These are phyloP conservation scores for Batrachochytrium dendrobatidis DNA, from an alignment of 371 early-diverging fungal genomes.

Conservation along the genomic window DNA sequence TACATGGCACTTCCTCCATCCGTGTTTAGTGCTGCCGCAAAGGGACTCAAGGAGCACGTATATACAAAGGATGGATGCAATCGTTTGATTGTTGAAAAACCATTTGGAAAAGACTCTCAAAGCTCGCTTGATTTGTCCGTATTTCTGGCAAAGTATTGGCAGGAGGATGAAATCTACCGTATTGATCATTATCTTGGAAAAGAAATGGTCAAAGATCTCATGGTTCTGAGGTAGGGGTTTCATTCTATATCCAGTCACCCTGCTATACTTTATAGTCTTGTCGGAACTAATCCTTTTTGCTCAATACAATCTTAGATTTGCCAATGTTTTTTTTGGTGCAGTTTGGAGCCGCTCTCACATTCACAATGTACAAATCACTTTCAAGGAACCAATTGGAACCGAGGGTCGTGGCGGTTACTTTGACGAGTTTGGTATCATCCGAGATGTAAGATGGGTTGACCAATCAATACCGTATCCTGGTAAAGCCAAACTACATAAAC, in stretches of 20 bases:
- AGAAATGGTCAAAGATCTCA: slow-evolving; percentile 97
- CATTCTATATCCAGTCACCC: background rate
- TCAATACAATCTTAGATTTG: slow-evolving; percentile 47
- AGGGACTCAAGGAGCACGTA: slow-evolving; percentile 58
- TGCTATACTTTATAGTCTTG: background rate
- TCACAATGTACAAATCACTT: slow-evolving; percentile 94
- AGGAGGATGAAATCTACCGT: slow-evolving; percentile 91
- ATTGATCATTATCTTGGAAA: slow-evolving; percentile 98
- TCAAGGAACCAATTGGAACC: slow-evolving; percentile 97
- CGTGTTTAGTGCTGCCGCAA: slow-evolving; percentile 81
- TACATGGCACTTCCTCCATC: slow-evolving; percentile 98
- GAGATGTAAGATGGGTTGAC: slow-evolving; percentile 64
- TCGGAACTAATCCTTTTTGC: background rate
- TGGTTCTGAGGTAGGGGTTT: slow-evolving; percentile 73
- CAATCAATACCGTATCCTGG: background rate
- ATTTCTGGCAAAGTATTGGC: slow-evolving; percentile 64
- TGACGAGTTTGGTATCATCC: slow-evolving; percentile 98
- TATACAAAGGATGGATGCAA: slow-evolving; percentile 52
- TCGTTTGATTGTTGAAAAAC: slow-evolving; percentile 95
- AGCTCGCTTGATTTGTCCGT: slow-evolving; percentile 62
- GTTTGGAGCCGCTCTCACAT: slow-evolving; percentile 88
- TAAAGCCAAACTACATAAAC: background rate
- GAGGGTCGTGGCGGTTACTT: slow-evolving; percentile 99
- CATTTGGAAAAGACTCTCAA: slow-evolving; percentile 92
- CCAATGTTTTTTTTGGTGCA: slow-evolving; percentile 87